phyloP scores from a whole-genome alignment of 495 filamentous ascomycete genomes.

The Penicillium parvum region DNA sequence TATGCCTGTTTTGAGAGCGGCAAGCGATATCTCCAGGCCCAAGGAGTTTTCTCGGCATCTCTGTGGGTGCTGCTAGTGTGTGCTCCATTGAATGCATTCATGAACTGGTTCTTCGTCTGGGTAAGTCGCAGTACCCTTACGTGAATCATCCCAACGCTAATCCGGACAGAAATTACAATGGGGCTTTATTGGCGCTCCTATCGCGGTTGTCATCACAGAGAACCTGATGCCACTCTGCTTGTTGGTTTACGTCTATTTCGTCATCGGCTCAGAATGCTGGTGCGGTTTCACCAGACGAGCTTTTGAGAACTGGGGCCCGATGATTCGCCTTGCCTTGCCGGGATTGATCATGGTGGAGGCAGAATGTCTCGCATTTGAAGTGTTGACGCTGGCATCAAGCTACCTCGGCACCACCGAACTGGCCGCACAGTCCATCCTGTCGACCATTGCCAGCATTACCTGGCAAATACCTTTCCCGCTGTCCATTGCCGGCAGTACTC shows the following conservation, averaged over 20 bases:
- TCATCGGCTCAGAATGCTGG: slow-evolving; percentile 65
- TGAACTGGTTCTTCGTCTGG: slow-evolving; percentile 76
- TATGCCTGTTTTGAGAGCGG: slow-evolving; percentile 68
- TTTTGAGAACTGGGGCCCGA: slow-evolving; percentile 77
- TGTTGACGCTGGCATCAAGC: slow-evolving; percentile 67
- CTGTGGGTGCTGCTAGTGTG: slow-evolving; percentile 64
- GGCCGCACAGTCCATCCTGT: slow-evolving; percentile 64
- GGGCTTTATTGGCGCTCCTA: slow-evolving; percentile 81
- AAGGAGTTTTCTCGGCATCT: slow-evolving; percentile 66
- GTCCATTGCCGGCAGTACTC: slow-evolving; percentile 59
- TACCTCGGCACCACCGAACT: slow-evolving; percentile 66
- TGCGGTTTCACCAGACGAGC: slow-evolving; percentile 68
- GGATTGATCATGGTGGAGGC: slow-evolving; percentile 91
- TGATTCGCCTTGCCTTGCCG: slow-evolving; percentile 79
- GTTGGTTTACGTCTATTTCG: slow-evolving; percentile 62
- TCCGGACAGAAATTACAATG: slow-evolving; percentile 54
- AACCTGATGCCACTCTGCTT: slow-evolving; percentile 73
- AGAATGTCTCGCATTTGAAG: slow-evolving; percentile 81
- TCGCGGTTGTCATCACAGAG: slow-evolving; percentile 78
- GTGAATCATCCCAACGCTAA: slow-evolving; percentile 5
- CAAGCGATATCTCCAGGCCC: slow-evolving; percentile 71
- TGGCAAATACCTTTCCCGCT: slow-evolving; percentile 67
- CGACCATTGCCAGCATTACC: slow-evolving; percentile 55
- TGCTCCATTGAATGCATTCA: slow-evolving; percentile 64
- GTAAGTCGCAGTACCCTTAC: slow-evolving; percentile 30